phyloP scores from a whole-genome alignment of 2,329 filamentous ascomycete species.

The Didymella lethalis region DNA sequence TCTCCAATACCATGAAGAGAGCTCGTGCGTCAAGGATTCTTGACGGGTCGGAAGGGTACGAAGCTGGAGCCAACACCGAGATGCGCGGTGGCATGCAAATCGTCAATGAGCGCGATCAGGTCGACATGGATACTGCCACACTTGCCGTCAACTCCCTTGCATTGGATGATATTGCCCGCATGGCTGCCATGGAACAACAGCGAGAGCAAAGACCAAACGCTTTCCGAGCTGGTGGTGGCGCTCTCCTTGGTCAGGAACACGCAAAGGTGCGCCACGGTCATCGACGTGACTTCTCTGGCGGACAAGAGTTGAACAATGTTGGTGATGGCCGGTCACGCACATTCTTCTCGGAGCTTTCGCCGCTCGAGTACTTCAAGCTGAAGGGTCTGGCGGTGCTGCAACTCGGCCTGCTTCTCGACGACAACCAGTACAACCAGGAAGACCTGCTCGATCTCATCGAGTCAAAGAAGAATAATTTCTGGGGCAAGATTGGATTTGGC shows the following conservation, averaged over 20 bases:
- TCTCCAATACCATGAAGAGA: conserved; percentile 91
- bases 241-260: conserved; percentile 68
- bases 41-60: conserved; percentile 79
- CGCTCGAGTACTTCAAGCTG: conserved; percentile 96
- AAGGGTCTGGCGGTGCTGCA: conserved; percentile 92
- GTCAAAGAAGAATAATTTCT: conserved; percentile 91
- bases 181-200: conserved; percentile 94
- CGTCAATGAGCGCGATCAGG: conserved; percentile 78
- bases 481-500: conserved; percentile 96
- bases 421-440: conserved; percentile 90
- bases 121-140: conserved; percentile 78
- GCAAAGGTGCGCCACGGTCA: conserved; percentile 74
- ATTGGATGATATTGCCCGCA: conserved; percentile 92
- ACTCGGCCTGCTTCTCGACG: conserved; percentile 92
- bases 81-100: conserved; percentile 72
- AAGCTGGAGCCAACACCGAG: conserved; percentile 73
- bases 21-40: conserved; percentile 91
- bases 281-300: conserved; percentile 70
- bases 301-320: conserved; percentile 59
- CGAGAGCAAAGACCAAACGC: conserved; percentile 86
- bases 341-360: conserved; percentile 96
- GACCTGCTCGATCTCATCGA: conserved; percentile 93
- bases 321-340: conserved; percentile 69
- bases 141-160: conserved; percentile 92
- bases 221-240: conserved; percentile 76